A percentile compares a stretch with the other conserved stretches of the same genome.
These are phyloP conservation scores for Teunomyces aglyptinius DNA, from an alignment of 805 yeast genomes.

Conservation along the genomic window DNA sequence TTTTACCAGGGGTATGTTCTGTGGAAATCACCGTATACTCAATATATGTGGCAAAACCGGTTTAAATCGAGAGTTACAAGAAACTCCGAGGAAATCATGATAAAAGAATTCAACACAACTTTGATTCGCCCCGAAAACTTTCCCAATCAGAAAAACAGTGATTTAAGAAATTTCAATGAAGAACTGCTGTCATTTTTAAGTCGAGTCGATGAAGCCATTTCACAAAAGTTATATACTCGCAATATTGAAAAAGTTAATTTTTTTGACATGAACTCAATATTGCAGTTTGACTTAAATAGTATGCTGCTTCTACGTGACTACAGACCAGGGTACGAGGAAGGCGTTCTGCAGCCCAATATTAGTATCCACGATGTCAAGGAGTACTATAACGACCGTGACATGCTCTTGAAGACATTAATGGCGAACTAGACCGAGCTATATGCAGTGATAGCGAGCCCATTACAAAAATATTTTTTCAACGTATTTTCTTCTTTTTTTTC, in stretches of 20 bases:
- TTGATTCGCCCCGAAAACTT: slow-evolving; percentile 12
- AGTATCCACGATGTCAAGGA: slow-evolving; percentile 13
- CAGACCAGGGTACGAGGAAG: slow-evolving; percentile 15
- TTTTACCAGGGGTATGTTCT: slow-evolving; percentile 16
- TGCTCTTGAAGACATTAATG: slow-evolving; percentile 1
- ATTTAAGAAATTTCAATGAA: not conserved
- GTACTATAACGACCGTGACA: slow-evolving; percentile 17
- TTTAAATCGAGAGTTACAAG: slow-evolving; percentile 13
- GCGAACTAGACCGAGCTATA: not conserved
- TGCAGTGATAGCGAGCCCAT: not conserved
- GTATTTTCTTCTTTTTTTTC: not conserved
- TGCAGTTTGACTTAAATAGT: slow-evolving; percentile 25
- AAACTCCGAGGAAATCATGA: slow-evolving; percentile 9
- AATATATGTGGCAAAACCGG: slow-evolving; percentile 11
- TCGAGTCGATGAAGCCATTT: slow-evolving; percentile 21
- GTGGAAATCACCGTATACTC: slow-evolving; percentile 17
- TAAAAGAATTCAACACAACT: slow-evolving; percentile 8
- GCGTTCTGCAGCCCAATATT: slow-evolving; percentile 1
- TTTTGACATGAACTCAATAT: slow-evolving; percentile 15
- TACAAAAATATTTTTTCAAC: not conserved
- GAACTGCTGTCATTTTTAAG: slow-evolving; percentile 11
- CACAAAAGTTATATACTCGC: slow-evolving; percentile 20
- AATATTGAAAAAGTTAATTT: slow-evolving; percentile 26
- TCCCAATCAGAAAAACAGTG: slow-evolving; percentile 6
- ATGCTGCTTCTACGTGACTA: slow-evolving; percentile 25